Evolutionary conservation across 2,329 filamentous ascomycete species (phyloP), one percentile per base, ranked within the genome.

Genomic region (Trichoderma koningiopsis): DNA sequence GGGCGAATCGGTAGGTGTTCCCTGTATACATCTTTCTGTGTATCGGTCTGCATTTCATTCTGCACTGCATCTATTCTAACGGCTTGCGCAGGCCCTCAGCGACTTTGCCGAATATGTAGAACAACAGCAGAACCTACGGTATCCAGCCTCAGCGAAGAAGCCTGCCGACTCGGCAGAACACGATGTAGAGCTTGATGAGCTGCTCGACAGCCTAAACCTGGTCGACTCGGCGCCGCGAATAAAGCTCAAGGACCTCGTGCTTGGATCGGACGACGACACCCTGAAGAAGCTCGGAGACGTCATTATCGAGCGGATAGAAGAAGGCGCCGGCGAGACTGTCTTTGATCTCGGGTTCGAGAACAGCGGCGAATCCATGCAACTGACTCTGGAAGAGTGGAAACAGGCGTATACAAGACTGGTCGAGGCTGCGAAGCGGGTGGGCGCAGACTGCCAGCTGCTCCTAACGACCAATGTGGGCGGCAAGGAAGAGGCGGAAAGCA

Each of bases 81-180:
- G 24, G 5, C 33, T 5, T 24, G 60, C 16, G 43, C 47, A 74
- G 86, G 94, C 95, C 14, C 86, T 99, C 68, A 96, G 92, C 83
- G 96, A 98, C 75, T 99, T 99, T 79, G 94, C 94, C 79, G 96
- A 99, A 76, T 98, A 97, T 76, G 96, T 97, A 73, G 94, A 98
- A 80, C 92, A 94, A 79, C 94, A 98, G 79, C 96, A 98, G 80
- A 89, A 90, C 16, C 81, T 90, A 61, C 90, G 92, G 68, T 90
- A 88, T 74, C 87, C 87, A 1, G 77, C 77, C 55, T 76, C 82
- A 43, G 80, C 77, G 66, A 73, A 76, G 40, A 68, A 71, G 24
- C 61, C 74, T 19, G 68, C 78, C 43, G 72, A 77, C 61, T 64
- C 77, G 22, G 70, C 72, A 19, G 79, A 92, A 75, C 90, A 85